phyloP scores from a whole-genome alignment of 176 grass and related monocot species.

The Musa beccarii region DNA sequence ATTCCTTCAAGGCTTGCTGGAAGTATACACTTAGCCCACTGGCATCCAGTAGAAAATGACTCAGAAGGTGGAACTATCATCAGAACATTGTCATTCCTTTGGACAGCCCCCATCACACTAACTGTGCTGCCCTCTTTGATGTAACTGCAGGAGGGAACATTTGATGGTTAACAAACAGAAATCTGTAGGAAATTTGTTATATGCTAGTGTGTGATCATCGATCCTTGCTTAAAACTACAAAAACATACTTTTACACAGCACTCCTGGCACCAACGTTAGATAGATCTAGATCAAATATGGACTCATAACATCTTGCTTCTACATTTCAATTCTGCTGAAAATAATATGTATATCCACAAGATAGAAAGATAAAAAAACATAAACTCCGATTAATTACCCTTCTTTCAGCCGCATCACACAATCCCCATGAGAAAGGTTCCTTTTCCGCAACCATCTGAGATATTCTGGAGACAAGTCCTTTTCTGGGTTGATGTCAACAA shows the following conservation, averaged over 20 bases:
- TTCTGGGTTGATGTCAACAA: slow-evolving; percentile 71
- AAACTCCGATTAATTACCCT: slow-evolving; percentile 45
- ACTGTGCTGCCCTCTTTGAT: slow-evolving; percentile 94
- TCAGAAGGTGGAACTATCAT: slow-evolving; percentile 82
- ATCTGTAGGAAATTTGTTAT: background rate
- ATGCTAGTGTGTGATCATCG: background rate
- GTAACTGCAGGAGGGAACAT: slow-evolving; percentile 38
- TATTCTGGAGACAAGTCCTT: slow-evolving; percentile 84
- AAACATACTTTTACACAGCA: no score
- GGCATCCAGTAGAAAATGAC: slow-evolving; percentile 64
- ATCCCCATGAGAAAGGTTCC: slow-evolving; percentile 73
- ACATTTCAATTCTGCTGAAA: background rate
- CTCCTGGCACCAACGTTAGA: no score
- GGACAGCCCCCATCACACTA: slow-evolving; percentile 89
- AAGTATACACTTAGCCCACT: slow-evolving; percentile 61
- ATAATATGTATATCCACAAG: slow-evolving; percentile 2
- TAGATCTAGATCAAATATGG: no score
- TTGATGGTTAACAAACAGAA: background rate
- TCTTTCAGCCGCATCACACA: slow-evolving; percentile 88
- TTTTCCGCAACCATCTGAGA: slow-evolving; percentile 66
- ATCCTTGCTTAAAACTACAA: background rate
- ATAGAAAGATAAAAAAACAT: slow-evolving; percentile 19
- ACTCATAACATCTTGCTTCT: background rate
- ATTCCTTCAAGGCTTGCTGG: slow-evolving; percentile 67
- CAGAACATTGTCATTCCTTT: slow-evolving; percentile 75